phyloP scores from a whole-genome alignment of 2,329 filamentous ascomycete species.

The Fusarium tuaranense region DNA sequence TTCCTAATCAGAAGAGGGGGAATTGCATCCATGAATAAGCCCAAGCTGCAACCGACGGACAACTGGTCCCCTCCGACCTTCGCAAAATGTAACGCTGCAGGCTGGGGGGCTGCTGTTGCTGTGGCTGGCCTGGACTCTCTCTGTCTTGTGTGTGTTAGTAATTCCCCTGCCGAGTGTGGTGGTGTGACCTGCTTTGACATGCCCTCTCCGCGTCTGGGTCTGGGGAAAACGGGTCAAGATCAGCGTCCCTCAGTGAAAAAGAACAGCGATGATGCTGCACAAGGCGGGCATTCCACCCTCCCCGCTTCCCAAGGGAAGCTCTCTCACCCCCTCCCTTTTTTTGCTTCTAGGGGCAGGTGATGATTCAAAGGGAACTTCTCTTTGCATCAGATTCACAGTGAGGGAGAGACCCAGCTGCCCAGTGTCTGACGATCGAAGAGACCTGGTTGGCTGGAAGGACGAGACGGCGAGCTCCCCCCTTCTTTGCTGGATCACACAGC shows the following conservation, averaged over 20 bases:
- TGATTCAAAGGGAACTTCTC: neutral
- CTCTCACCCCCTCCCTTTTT: neutral
- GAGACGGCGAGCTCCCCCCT: neutral
- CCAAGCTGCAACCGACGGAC: neutral
- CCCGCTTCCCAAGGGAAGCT: neutral
- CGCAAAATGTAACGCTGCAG: slow-evolving; percentile 26
- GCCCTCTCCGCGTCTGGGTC: slow-evolving; percentile 25
- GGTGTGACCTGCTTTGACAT: slow-evolving; percentile 35
- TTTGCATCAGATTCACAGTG: neutral
- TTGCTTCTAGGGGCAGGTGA: neutral
- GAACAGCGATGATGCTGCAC: slow-evolving; percentile 29
- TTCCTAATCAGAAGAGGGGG: neutral
- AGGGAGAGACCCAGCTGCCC: neutral
- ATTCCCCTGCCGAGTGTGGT: slow-evolving; percentile 39
- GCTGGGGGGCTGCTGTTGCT: neutral
- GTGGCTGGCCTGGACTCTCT: slow-evolving; percentile 29
- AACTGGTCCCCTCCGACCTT: slow-evolving; percentile 11
- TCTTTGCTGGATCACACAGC: neutral
- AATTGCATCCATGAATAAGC: neutral
- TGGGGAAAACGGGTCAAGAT: slow-evolving; percentile 14
- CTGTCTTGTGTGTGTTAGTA: slow-evolving; percentile 7
- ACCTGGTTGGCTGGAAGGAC: slow-evolving; percentile 20
- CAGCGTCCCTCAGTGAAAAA: slow-evolving; percentile 10
- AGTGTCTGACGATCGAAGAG: slow-evolving; percentile 26
- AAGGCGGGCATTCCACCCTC: slow-evolving; percentile 5